Percentiles rank a stretch among this genome's conserved stretches.
These are phyloP conservation scores for Cytidiella melzeri DNA, from an alignment of 768 basidiomycete genomes.

Conservation along the genomic window DNA sequence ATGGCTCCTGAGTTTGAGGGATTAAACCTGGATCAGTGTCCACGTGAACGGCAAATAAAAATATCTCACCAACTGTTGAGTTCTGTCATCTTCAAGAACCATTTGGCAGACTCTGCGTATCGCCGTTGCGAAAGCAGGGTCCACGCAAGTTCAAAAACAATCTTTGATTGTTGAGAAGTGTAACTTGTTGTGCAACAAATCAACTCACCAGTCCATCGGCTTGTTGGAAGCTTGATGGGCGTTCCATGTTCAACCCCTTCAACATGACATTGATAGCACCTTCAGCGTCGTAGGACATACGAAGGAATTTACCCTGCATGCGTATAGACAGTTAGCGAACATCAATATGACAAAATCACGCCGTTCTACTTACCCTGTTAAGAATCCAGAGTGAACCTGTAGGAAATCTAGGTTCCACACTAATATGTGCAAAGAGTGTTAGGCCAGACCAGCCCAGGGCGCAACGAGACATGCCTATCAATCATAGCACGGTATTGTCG, in stretches of 20 bases:
- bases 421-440: too few species aligned
- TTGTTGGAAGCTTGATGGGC: slow-evolving; percentile 54
- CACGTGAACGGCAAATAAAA: background rate
- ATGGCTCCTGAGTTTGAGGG: slow-evolving; percentile 48
- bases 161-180: too few species aligned
- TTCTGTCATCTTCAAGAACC: slow-evolving; percentile 56
- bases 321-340: background rate
- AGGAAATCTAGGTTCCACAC: slow-evolving; percentile 54
- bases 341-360: background rate
- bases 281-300: slow-evolving; percentile 62
- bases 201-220: slow-evolving; percentile 63
- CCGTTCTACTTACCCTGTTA: slow-evolving; percentile 44
- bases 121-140: slow-evolving; percentile 55
- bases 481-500: slow-evolving; percentile 60
- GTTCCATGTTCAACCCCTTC: slow-evolving; percentile 48
- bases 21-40: background rate
- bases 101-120: slow-evolving; percentile 63
- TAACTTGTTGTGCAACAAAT: background rate
- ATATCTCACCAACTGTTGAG: slow-evolving; percentile 59
- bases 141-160: slow-evolving; percentile 78
- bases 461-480: slow-evolving; percentile 50
- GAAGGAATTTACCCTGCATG: slow-evolving; percentile 60
- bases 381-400: slow-evolving; percentile 68
- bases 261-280: slow-evolving; percentile 59
- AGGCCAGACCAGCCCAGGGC: too few species aligned